Conservation (phyloP, 2,329 filamentous ascomycete genomes). For the Pseudogymnoascus sp. region DNA sequence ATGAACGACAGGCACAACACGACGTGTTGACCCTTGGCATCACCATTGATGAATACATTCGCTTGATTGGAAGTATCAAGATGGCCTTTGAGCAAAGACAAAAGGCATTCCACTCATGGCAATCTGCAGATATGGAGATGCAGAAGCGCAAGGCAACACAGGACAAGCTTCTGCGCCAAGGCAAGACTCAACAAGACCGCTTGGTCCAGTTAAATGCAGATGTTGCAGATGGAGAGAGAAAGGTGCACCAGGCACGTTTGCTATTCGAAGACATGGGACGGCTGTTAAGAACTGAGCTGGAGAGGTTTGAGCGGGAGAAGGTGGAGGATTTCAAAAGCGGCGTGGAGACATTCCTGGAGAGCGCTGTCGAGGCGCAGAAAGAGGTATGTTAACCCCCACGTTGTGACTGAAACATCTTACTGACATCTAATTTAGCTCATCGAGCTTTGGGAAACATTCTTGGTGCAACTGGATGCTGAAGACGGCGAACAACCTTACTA, state of each 20-base stretch:
- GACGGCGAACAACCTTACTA: constrained; percentile 69
- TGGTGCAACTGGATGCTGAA: constrained; percentile 90
- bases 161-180: constrained; percentile 91
- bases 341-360: constrained; percentile 94
- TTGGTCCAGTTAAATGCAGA: constrained; percentile 87
- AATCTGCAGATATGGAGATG: constrained; percentile 78
- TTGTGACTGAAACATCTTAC: constrained; percentile 5
- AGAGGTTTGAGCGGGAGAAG: constrained; percentile 92
- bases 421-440: constrained; percentile 38
- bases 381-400: constrained; percentile 54
- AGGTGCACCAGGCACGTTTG: constrained; percentile 79
- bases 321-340: constrained; percentile 98
- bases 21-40: constrained; percentile 94
- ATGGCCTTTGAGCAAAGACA: constrained; percentile 86
- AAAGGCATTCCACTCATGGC: constrained; percentile 93
- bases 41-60: constrained; percentile 96
- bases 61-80: constrained; percentile 90
- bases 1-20: constrained; percentile 93
- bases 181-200: constrained; percentile 90
- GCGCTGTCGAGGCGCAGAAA: constrained; percentile 95
- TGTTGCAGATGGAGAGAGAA: constrained; percentile 88
- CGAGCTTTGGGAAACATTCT: constrained; percentile 97
- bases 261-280: constrained; percentile 97
- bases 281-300: constrained; percentile 81
- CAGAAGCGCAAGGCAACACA: constrained; percentile 82